Base-by-base conservation (phyloP, 2,329 filamentous ascomycete genomes). In the Fusarium albosuccineum region DNA sequence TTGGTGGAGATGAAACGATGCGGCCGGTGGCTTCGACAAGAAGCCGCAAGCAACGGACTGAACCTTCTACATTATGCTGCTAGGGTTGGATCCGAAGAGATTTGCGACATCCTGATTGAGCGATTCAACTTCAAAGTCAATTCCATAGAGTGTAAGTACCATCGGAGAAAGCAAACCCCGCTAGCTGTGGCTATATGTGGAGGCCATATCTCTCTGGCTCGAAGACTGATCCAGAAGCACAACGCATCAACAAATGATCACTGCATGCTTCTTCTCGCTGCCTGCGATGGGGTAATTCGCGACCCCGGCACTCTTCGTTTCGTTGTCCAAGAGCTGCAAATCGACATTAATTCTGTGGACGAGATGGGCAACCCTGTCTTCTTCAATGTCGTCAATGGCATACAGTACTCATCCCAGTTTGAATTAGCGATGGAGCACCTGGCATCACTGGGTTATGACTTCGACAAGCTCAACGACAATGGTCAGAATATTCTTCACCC, bases 51-150 rank as follows among this genome's bases (percentile, higher is more conserved):
- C 22, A n/a, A 4, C 8, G 11, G 6, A 14, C 10, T 11, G 22
- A 4, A 26, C 22, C 11, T 37, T 8, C 22, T 54, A 8, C 1
- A 5, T 30, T 5, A 0, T 1, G 40, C 51, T 46, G 40, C 11
- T 33, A 1, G 0, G 3, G 13, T 13, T 1, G 30, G 10, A 1
- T 11, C 5, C 17, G 29, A 45, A 6, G 16, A 9, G 2, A 17
- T 45, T 16, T 54, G 51, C 51, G 3, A 45, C 13, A 33, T 36
- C 11, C 9, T 54, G n/a, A 54, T 54, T 17, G 30, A 46, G 3
- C 10, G 29, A 14, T 37, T 45, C 22, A 22, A 40, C 2, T 45
- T 34, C n/a, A 16, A n/a, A 2, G 51, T 46, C 27, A 37, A 54
- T 34, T 3, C 14, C 9, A 17, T 3, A 5, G 13, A 16, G 2